Conservation (phyloP, 2,329 filamentous ascomycete species). For the Magnaporthiopsis incrustans region DNA sequence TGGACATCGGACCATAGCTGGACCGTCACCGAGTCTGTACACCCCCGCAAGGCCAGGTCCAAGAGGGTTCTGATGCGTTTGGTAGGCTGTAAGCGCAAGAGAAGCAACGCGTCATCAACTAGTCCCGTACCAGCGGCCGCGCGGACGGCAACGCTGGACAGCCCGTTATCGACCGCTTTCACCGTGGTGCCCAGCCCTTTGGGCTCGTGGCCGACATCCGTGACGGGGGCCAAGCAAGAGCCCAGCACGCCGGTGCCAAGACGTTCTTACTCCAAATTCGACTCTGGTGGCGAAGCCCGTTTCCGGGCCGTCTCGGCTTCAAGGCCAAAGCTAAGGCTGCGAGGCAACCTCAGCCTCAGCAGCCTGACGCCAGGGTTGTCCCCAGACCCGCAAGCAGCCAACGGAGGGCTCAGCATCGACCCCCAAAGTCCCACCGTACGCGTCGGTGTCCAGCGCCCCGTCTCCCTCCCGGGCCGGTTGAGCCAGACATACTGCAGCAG, state of each 20-base stretch:
- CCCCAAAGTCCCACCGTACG: constrained; percentile 47
- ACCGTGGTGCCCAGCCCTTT: not conserved
- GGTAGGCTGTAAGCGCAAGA: constrained; percentile 67
- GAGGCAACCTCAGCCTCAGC: no score
- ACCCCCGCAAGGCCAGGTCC: constrained; percentile 54
- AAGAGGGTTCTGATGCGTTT: constrained; percentile 71
- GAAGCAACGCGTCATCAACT: constrained; percentile 61
- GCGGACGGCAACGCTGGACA: not conserved
- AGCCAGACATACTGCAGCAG: constrained; percentile 25
- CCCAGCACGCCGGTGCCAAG: not conserved
- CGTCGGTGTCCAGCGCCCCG: constrained; percentile 63
- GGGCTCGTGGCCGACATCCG: not conserved
- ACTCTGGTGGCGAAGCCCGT: no score
- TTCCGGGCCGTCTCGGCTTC: not conserved
- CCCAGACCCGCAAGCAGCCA: not conserved
- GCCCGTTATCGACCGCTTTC: not conserved
- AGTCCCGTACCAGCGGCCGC: not conserved
- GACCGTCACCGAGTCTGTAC: constrained; percentile 42
- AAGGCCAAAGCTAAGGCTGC: not conserved
- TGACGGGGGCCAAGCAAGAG: not conserved
- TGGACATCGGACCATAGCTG: not conserved
- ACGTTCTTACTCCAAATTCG: not conserved
- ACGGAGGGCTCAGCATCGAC: not conserved
- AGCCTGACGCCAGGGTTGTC: not conserved
- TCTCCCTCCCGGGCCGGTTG: constrained; percentile 64